Evolutionary conservation across 306 rosid genomes (phyloP).

Genomic region (Clitoria ternatea): DNA sequence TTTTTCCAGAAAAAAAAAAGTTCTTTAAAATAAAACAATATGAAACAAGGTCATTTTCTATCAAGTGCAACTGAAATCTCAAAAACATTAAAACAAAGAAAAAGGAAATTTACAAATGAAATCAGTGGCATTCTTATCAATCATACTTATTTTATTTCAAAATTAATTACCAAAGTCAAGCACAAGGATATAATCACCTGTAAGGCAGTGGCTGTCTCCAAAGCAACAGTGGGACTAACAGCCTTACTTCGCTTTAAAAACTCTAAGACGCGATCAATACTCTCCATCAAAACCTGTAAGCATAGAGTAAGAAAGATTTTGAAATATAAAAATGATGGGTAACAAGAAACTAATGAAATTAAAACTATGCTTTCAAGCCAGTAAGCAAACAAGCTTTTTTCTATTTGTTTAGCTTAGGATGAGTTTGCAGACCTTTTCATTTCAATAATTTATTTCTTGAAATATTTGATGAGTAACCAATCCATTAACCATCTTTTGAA

Average conservation of each 20-base stretch:
- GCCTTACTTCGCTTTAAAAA: constrained; percentile 88
- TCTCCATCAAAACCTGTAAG: constrained; percentile 73
- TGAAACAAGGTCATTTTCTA: not conserved
- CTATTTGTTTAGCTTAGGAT: not conserved
- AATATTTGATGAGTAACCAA: not conserved
- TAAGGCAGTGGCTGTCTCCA: constrained; percentile 92
- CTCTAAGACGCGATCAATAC: constrained; percentile 78
- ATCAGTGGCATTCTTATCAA: not conserved
- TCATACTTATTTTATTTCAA: not conserved
- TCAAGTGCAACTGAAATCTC: not conserved
- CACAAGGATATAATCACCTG: constrained; percentile 58
- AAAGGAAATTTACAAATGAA: not conserved
- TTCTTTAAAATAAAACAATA: not conserved
- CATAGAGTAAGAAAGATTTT: constrained; percentile 6
- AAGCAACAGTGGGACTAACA: constrained; percentile 86
- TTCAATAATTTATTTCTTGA: not conserved
- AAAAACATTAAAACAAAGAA: not conserved
- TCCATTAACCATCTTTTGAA: not conserved
- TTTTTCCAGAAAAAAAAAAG: not conserved
- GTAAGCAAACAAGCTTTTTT: not conserved
- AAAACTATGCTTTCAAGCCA: constrained; percentile 1
- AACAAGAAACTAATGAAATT: not conserved
- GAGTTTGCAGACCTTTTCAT: not conserved
- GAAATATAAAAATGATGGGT: not conserved
- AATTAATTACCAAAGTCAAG: not conserved